phyloP scores from a whole-genome alignment of 345 rosid genomes.

The Gossypium bickii region DNA sequence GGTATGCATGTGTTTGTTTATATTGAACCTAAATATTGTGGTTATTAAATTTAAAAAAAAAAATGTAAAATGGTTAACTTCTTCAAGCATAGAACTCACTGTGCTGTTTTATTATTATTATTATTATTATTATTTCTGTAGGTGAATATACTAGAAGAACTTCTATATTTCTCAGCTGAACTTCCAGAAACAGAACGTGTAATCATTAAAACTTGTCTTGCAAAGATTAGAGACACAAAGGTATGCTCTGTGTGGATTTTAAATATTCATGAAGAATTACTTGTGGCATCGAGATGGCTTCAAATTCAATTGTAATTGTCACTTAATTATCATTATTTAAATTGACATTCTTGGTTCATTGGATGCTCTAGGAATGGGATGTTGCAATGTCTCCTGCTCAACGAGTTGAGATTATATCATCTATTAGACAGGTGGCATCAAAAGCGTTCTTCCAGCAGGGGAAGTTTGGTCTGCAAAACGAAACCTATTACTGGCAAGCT shows the following conservation, averaged over 20 bases:
- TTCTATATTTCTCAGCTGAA: constrained; percentile 49
- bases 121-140: constrained; percentile 18
- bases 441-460: constrained; percentile 62
- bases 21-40: background rate
- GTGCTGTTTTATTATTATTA: constrained; percentile 5
- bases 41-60: background rate
- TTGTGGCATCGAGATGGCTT: background rate
- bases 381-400: constrained; percentile 61
- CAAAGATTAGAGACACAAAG: constrained; percentile 71
- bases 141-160: constrained; percentile 83
- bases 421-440: constrained; percentile 56
- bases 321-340: background rate
- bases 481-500: constrained; percentile 78
- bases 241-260: constrained; percentile 32
- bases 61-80: background rate
- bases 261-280: constrained; percentile 17
- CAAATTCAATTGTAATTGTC: background rate
- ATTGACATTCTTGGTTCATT: background rate
- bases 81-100: constrained; percentile 10
- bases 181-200: constrained; percentile 42
- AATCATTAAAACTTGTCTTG: constrained; percentile 53
- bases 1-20: background rate
- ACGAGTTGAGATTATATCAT: constrained; percentile 68
- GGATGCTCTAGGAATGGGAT: constrained; percentile 71
- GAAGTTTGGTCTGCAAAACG: constrained; percentile 56